Base-by-base conservation (phyloP, 352 stramenopile species). In the Phytophthora citrophthora region DNA sequence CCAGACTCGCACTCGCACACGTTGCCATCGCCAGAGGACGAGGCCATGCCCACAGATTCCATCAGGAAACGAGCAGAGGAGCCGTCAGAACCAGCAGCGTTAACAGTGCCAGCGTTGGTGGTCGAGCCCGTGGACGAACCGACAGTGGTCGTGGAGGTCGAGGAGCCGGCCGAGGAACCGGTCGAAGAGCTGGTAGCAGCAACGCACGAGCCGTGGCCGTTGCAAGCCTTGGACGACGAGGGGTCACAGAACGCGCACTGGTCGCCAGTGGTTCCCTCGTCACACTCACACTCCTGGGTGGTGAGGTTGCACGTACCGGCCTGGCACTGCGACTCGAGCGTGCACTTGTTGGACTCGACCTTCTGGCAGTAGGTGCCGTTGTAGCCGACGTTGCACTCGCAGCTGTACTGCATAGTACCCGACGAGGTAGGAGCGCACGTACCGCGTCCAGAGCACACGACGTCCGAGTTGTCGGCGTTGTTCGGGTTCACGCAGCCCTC, bases 331-430 rank as follows among this genome's bases (percentile, higher is more conserved):
- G 68, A 84, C 66, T 84, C 64, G 53, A 76, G 61, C 54, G 75
- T 86, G 70, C 84, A 91, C 63, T 81, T 74, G 79, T 93, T 91
- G 45, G 81, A 86, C 26, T 69, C 77, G 26, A 91, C 81, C 65
- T 84, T 86, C 64, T 93, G 69, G 56, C 85, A 93, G 72, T 86
- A 93, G 10, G 74, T 89, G 56, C 85, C 85, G 54, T 77, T 85
- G 79, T 90, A 93, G 26, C 85, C 85, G 11, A 91, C 72, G 68
- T 91, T 91, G 65, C 81, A 93, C 38, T 68, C 53, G 63, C 85
- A 93, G 47, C 61, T 38, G 71, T 91, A 93, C 31, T 84, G 52
- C 72, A 90, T 83, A 6, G 69, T 70, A 24, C 64, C 64, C 1
- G 64, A 68, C 26, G 63, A 65, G 8, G 64, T 71, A 3, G 85